phyloP scores from a whole-genome alignment of 495 filamentous ascomycete genomes.

The Aspergillus carlsbadensis region DNA sequence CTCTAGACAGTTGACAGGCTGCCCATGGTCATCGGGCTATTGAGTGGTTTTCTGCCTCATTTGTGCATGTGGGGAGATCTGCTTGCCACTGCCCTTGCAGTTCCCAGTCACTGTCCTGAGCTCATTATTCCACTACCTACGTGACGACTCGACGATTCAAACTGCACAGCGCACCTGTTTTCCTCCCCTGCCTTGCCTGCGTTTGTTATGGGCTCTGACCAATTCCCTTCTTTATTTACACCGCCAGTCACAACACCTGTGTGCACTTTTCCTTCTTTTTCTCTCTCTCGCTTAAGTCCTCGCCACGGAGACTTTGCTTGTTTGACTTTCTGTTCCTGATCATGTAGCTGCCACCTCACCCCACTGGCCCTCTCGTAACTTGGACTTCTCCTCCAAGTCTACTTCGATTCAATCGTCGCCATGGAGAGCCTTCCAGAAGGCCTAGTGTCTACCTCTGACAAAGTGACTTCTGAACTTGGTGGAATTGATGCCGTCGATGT shows the following conservation, averaged over 20 bases:
- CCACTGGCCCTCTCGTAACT: not conserved
- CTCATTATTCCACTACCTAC: not conserved
- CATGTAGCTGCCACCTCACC: slow-evolving; percentile 11
- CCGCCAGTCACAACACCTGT: slow-evolving; percentile 52
- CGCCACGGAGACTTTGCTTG: not conserved
- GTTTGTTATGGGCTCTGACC: slow-evolving; percentile 15
- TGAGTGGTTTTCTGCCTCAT: no score
- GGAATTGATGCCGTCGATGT: slow-evolving; percentile 30
- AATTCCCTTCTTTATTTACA: slow-evolving; percentile 24
- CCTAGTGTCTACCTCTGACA: slow-evolving; percentile 41
- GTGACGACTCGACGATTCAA: not conserved
- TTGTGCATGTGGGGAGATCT: not conserved
- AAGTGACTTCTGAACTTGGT: slow-evolving; percentile 29
- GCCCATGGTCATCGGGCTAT: no score
- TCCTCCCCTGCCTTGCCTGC: slow-evolving; percentile 13
- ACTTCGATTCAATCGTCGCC: not conserved
- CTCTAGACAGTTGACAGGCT: not conserved
- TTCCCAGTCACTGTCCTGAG: not conserved
- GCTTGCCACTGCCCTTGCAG: slow-evolving; percentile 9
- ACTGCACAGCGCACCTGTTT: not conserved
- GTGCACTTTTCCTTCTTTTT: not conserved
- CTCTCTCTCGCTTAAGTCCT: slow-evolving; percentile 2
- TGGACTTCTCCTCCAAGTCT: not conserved
- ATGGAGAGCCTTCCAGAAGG: slow-evolving; percentile 54
- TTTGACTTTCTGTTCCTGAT: slow-evolving; percentile 2